These are phyloP conservation scores for Thinopyrum elongatum DNA, from an alignment of 176 grass and related monocot species.

Conservation along the genomic window DNA sequence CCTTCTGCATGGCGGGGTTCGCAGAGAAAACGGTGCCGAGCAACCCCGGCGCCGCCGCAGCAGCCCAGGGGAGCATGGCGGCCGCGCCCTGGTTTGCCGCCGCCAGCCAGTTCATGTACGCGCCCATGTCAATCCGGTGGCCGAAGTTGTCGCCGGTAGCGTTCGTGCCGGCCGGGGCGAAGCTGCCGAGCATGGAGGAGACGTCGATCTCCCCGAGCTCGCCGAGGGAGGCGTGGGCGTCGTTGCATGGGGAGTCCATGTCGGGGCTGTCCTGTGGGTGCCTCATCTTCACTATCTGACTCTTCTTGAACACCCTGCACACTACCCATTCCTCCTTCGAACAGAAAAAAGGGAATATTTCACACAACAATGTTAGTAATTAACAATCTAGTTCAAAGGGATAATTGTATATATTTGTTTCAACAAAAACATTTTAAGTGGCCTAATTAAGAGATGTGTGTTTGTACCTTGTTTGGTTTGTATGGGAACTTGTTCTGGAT, in stretches of 20 bases:
- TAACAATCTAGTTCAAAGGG: not conserved
- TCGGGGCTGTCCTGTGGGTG: slow-evolving; percentile 26
- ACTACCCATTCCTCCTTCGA: slow-evolving; percentile 80
- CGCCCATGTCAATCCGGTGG: slow-evolving; percentile 53
- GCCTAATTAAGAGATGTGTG: not conserved
- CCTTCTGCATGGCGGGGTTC: slow-evolving; percentile 45
- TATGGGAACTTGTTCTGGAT: slow-evolving; percentile 77
- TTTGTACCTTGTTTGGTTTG: slow-evolving; percentile 59
- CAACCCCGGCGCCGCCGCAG: slow-evolving; percentile 13
- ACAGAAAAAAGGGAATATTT: not conserved
- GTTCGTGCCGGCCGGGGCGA: slow-evolving; percentile 25
- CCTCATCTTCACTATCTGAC: slow-evolving; percentile 43
- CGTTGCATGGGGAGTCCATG: slow-evolving; percentile 55
- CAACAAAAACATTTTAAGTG: no score
- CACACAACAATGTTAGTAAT: not conserved
- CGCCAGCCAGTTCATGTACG: slow-evolving; percentile 74
- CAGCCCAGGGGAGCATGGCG: slow-evolving; percentile 51
- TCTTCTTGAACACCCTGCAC: slow-evolving; percentile 84
- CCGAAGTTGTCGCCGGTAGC: slow-evolving; percentile 28
- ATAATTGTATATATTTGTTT: no score
- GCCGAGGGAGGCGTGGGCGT: slow-evolving; percentile 37
- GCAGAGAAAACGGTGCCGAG: slow-evolving; percentile 45
- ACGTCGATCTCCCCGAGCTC: slow-evolving; percentile 76
- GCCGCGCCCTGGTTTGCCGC: slow-evolving; percentile 47
- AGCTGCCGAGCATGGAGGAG: slow-evolving; percentile 56